Conservation (phyloP, 768 basidiomycete genomes). For the Cyclocybe aegerita region DNA sequence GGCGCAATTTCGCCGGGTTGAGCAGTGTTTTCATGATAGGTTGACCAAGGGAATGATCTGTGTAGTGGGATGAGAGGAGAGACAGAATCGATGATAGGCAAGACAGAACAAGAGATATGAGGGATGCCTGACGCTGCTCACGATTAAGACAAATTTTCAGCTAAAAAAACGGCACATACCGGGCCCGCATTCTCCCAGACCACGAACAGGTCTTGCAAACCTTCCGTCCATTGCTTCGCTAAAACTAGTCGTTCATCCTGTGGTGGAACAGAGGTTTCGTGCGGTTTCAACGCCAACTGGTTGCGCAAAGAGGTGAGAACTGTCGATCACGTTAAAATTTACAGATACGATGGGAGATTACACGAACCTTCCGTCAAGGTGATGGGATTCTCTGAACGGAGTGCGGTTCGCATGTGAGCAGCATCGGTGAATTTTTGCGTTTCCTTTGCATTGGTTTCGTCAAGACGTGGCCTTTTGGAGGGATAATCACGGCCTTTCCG, state of each 20-base stretch:
- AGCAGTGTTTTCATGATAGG: conserved; percentile 64
- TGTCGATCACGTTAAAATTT: conserved; percentile 18
- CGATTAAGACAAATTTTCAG: neutral
- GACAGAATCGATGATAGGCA: conserved; percentile 59
- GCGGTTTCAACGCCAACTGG: conserved; percentile 52
- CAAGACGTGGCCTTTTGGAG: conserved; percentile 16
- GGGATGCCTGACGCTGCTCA: conserved; percentile 40
- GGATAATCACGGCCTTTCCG: conserved; percentile 2
- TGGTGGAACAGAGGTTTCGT: conserved; percentile 46
- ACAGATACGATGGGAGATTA: neutral
- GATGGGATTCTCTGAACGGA: conserved; percentile 32
- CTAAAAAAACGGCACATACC: conserved; percentile 32
- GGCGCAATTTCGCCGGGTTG: conserved; percentile 51
- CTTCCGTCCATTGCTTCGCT: conserved; percentile 62
- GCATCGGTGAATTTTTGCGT: conserved; percentile 22
- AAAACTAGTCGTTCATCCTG: conserved; percentile 63
- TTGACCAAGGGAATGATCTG: conserved; percentile 60
- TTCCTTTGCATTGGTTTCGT: conserved; percentile 8
- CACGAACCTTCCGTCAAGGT: conserved; percentile 29
- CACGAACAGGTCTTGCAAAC: conserved; percentile 55
- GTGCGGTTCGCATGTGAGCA: conserved; percentile 31
- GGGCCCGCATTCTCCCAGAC: conserved; percentile 57
- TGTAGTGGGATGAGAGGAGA: conserved; percentile 67
- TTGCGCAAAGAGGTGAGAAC: conserved; percentile 59
- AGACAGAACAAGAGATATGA: conserved; percentile 45